Evolutionary conservation across 2,329 filamentous ascomycete genomes (phyloP).

Genomic region (Trichocomaceae sp.): DNA sequence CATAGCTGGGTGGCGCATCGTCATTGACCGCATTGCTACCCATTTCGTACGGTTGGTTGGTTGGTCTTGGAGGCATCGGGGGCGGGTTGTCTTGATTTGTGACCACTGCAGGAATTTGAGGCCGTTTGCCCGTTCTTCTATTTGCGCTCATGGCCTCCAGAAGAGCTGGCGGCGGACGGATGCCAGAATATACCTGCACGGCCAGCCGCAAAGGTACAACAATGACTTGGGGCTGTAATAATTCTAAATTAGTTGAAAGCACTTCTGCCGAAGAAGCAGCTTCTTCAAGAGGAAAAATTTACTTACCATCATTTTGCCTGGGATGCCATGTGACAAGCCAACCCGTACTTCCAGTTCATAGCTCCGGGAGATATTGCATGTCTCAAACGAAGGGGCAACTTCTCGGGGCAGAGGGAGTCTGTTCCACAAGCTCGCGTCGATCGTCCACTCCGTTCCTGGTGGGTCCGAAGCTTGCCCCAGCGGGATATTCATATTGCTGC

Average conservation of each 20-base stretch:
- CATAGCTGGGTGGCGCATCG: slow-evolving; percentile 89
- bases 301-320: slow-evolving; percentile 46
- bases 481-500: slow-evolving; percentile 64
- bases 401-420: slow-evolving; percentile 69
- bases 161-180: slow-evolving; percentile 70
- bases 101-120: background rate
- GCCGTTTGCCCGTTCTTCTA: background rate
- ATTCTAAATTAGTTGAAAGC: slow-evolving; percentile 12
- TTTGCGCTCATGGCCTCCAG: slow-evolving; percentile 55
- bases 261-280: background rate
- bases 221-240: slow-evolving; percentile 60
- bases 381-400: slow-evolving; percentile 76
- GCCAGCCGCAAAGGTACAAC: slow-evolving; percentile 72
- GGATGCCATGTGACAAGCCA: slow-evolving; percentile 66
- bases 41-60: slow-evolving; percentile 14
- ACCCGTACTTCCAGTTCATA: slow-evolving; percentile 82
- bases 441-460: slow-evolving; percentile 59
- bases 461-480: slow-evolving; percentile 55
- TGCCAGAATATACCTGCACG: slow-evolving; percentile 79
- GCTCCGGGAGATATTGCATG: slow-evolving; percentile 75
- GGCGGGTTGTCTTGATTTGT: slow-evolving; percentile 5
- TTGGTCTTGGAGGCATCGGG: slow-evolving; percentile 9
- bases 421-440: slow-evolving; percentile 69
- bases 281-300: too few species aligned
- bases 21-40: slow-evolving; percentile 38